Conservation (phyloP, 2,329 filamentous ascomycete species). For the Botrytis aclada region DNA sequence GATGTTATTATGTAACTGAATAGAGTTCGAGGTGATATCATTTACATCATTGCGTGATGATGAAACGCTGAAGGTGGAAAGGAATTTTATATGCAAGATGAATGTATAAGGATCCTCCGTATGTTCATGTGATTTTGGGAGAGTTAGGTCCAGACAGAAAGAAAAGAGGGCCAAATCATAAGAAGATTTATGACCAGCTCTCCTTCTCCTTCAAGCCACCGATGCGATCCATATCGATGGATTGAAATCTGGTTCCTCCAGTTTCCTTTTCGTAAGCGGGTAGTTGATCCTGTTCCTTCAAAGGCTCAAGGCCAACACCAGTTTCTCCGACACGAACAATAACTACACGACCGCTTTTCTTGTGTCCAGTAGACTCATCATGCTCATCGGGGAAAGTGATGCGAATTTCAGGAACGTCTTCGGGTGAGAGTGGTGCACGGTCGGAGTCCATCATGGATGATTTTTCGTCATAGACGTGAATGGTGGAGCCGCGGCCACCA, state of each 20-base stretch:
- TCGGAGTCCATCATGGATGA: conserved; percentile 75
- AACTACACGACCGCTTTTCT: conserved; percentile 82
- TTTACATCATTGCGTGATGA: conserved; percentile 18
- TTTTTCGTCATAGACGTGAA: conserved; percentile 78
- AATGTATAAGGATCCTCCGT: conserved; percentile 19
- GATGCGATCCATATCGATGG: conserved; percentile 90
- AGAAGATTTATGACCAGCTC: conserved; percentile 28
- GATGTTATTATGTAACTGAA: conserved; percentile 13
- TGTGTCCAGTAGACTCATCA: conserved; percentile 71
- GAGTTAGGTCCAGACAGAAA: background rate
- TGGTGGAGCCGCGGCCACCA: conserved; percentile 57
- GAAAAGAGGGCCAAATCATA: background rate
- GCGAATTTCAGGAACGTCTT: conserved; percentile 87
- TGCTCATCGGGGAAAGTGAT: conserved; percentile 98
- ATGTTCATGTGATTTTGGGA: conserved; percentile 7
- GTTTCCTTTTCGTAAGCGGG: conserved; percentile 86
- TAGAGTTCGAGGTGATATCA: background rate
- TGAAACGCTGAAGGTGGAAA: conserved; percentile 11
- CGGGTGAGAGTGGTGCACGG: conserved; percentile 72
- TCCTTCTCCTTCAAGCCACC: conserved; percentile 89
- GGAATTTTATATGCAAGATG: conserved; percentile 19
- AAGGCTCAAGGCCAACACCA: conserved; percentile 81
- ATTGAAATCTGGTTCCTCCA: conserved; percentile 73
- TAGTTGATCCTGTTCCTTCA: conserved; percentile 70
- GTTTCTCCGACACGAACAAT: conserved; percentile 89